phyloP scores from a whole-genome alignment of 192 early-diverging fungal species.

The Backusella parvicylindrica region DNA sequence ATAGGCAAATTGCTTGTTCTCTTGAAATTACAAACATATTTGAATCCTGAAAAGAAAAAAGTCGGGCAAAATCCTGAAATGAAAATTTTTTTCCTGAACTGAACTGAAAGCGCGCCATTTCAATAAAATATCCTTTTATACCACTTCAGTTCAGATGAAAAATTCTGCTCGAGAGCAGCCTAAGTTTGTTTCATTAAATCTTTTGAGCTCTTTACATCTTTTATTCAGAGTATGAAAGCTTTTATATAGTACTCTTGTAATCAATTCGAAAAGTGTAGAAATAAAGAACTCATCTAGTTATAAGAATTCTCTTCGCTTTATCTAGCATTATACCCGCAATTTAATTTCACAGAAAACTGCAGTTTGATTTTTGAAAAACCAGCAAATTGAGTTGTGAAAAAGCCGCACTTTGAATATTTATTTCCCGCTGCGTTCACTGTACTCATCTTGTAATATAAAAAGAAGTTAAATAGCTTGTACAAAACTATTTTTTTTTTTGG shows the following conservation, averaged over 20 bases:
- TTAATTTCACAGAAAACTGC: not conserved
- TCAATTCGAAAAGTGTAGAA: slow-evolving; percentile 13
- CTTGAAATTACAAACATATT: slow-evolving; percentile 1
- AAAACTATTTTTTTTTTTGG: too few species aligned
- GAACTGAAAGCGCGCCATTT: too few species aligned
- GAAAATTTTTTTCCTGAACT: too few species aligned
- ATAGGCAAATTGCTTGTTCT: not conserved
- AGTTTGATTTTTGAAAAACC: not conserved
- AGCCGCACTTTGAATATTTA: not conserved
- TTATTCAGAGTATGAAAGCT: not conserved
- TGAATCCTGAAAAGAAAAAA: not conserved
- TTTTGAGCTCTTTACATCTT: too few species aligned
- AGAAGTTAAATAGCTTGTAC: too few species aligned
- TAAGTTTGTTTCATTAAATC: too few species aligned
- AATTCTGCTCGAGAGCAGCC: too few species aligned
- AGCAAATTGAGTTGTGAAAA: not conserved
- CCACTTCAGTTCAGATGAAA: too few species aligned
- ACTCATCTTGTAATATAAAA: too few species aligned
- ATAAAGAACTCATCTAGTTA: not conserved
- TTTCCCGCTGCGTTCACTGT: too few species aligned
- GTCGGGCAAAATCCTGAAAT: too few species aligned
- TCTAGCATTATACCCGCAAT: not conserved
- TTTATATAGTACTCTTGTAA: slow-evolving; percentile 12
- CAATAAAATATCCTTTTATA: too few species aligned
- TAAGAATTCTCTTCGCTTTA: not conserved